Conservation (phyloP, 2,329 filamentous ascomycete species). For the Cordyceps pruinosa region DNA sequence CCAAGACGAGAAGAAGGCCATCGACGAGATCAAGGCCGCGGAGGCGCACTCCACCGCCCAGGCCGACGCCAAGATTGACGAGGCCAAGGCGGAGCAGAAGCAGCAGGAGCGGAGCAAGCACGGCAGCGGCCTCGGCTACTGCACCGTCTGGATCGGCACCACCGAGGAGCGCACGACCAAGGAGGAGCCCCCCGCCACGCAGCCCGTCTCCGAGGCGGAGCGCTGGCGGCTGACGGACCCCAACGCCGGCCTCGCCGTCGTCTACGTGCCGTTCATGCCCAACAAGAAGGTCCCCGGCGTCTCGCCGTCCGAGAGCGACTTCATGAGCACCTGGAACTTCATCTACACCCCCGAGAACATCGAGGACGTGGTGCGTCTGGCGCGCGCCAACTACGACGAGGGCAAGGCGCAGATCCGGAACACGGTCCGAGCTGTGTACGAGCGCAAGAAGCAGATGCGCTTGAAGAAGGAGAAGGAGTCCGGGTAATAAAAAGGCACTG, state of each 20-base stretch:
- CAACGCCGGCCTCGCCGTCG: slow-evolving; percentile 76
- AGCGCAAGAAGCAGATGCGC: slow-evolving; percentile 72
- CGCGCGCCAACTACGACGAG: slow-evolving; percentile 79
- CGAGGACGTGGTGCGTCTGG: slow-evolving; percentile 74
- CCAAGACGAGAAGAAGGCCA: slow-evolving; percentile 41
- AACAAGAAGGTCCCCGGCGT: slow-evolving; percentile 75
- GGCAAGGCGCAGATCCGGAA: slow-evolving; percentile 70
- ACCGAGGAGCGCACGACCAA: slow-evolving; percentile 62
- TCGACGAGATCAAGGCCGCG: slow-evolving; percentile 54
- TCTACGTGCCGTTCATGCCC: slow-evolving; percentile 84
- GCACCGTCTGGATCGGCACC: slow-evolving; percentile 90
- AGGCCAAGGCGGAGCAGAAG: slow-evolving; percentile 47
- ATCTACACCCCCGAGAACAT: slow-evolving; percentile 89
- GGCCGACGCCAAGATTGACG: slow-evolving; percentile 54
- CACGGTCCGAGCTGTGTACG: slow-evolving; percentile 82
- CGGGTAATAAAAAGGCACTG: background rate
- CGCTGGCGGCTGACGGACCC: slow-evolving; percentile 63
- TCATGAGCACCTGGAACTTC: slow-evolving; percentile 96
- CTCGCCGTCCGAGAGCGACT: slow-evolving; percentile 77
- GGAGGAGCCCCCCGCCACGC: slow-evolving; percentile 44
- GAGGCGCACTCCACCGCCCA: slow-evolving; percentile 54
- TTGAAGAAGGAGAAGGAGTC: slow-evolving; percentile 41
- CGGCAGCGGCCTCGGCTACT: slow-evolving; percentile 69
- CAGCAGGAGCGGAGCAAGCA: slow-evolving; percentile 28
- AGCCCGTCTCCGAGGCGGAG: slow-evolving; percentile 53